Base-by-base conservation (phyloP, 768 basidiomycete species). In the Butyriboletus loyo region DNA sequence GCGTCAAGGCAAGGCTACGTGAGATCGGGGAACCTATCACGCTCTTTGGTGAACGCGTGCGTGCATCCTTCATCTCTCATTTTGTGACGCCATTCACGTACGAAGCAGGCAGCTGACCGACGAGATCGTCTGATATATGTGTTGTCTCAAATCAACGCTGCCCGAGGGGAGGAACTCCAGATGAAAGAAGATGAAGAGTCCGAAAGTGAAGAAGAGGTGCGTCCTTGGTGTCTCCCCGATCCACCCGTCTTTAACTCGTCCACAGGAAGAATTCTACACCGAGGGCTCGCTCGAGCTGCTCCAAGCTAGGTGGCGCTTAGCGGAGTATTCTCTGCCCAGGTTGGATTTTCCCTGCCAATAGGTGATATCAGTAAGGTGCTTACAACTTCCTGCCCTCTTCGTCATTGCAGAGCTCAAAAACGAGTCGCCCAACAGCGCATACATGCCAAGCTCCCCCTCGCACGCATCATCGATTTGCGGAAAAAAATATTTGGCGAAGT, bases 11-110 rank as follows among this genome's bases (percentile, higher is more conserved):
- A 35, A 79, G 91, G 52, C 77, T 99, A 53, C 79, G 97, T 51
- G 92, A 96, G 73, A 86, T 97, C 61, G 95, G 92, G 35, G 92
- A 99, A 69, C 97, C 97, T 35, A 95, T 98, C 64, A 98, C 95
- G 6, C 79, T 98, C 25, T 99, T 98, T 61, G 97, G 95, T 57
- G 97, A 98, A 81, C 86, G 93, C 53, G 94, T 97, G 66, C 69
- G 92, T 83, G n/a, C 52, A 54, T 57, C 40, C 44, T 4, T 25
- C 31, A n/a, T n/a, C 28, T 22, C 7, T 25, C 41, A 25, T 28
- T 40, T 32, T 27, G 50, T 38, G 47, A 63, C 35, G 40, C 34
- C 43, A 51, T 54, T 56, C 52, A 60, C 41, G 41, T 53, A 53
- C 56, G 58, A 38, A 55, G 57, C 68, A 98, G 94, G 90, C 92